A percentile compares a stretch with the other conserved stretches of the same genome.
These are phyloP conservation scores for Hanseniaspora nectarophila DNA, from an alignment of 805 yeast genomes.

Conservation along the genomic window DNA sequence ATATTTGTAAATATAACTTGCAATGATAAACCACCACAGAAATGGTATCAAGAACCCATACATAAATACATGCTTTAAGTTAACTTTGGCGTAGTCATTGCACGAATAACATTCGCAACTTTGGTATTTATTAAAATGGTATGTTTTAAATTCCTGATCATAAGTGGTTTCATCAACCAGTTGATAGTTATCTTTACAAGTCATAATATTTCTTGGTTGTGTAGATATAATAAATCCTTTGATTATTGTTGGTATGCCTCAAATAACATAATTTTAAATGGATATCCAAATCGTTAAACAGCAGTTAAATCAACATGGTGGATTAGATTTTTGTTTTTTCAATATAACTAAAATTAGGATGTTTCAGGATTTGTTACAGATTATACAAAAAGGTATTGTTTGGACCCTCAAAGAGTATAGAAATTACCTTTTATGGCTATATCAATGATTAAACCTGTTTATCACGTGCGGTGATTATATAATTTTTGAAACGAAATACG, in stretches of 20 bases:
- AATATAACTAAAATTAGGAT: no score
- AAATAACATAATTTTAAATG: no score
- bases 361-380: not conserved
- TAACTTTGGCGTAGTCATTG: not conserved
- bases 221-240: no score
- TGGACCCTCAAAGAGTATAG: not conserved
- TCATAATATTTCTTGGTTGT: no score
- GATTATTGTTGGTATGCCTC: no score
- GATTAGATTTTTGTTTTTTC: no score
- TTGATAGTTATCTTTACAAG: not conserved
- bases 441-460: not conserved
- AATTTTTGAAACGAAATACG: no score
- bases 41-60: conserved; percentile 6
- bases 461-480: no score
- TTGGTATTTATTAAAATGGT: not conserved
- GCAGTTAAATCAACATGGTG: no score
- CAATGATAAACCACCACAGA: not conserved
- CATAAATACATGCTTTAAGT: not conserved
- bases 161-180: not conserved
- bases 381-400: not conserved
- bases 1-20: not conserved
- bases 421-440: conserved; percentile 1
- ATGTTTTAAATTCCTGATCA: not conserved
- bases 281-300: no score
- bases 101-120: conserved; percentile 9